Percentiles rank a stretch among this genome's conserved stretches.
phyloP scores from a whole-genome alignment of 1,284 basidiomycete genomes.

The Ceratobasidium sp. region DNA sequence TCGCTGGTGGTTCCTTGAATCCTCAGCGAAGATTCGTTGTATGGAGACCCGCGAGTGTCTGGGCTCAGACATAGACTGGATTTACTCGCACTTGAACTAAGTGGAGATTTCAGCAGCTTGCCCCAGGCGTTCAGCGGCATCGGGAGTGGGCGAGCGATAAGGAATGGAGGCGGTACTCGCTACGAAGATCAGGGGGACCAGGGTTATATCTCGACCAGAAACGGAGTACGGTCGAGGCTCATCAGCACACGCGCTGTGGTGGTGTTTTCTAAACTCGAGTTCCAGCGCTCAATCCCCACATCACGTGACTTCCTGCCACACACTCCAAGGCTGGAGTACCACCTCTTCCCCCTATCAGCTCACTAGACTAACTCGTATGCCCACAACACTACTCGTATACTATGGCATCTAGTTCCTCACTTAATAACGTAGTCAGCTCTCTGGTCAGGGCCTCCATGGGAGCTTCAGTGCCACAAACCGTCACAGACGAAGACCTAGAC shows the following conservation, averaged over 20 bases:
- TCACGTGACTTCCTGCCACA: neutral
- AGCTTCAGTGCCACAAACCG: slow-evolving; percentile 68
- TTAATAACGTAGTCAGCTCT: slow-evolving; percentile 86
- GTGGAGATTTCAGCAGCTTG: slow-evolving; percentile 18
- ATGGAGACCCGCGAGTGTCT: slow-evolving; percentile 21
- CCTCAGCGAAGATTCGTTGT: slow-evolving; percentile 17
- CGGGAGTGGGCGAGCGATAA: neutral
- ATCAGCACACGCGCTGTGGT: slow-evolving; percentile 1
- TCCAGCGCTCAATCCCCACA: neutral
- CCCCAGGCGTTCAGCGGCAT: slow-evolving; percentile 35
- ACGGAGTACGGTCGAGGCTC: slow-evolving; percentile 12
- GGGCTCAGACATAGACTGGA: slow-evolving; percentile 24
- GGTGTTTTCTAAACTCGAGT: slow-evolving; percentile 4
- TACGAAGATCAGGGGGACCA: neutral
- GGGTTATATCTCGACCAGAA: slow-evolving; percentile 9
- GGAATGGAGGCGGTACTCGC: neutral
- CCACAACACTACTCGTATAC: neutral
- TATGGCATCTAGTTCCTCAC: slow-evolving; percentile 63
- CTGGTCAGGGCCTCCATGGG: slow-evolving; percentile 87
- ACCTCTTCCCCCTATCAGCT: neutral
- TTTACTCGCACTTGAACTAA: slow-evolving; percentile 37
- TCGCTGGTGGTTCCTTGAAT: slow-evolving; percentile 35
- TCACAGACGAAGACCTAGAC: slow-evolving; percentile 88
- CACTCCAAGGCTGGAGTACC: slow-evolving; percentile 1
- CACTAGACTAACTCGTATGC: neutral